Evolutionary conservation across 1,284 basidiomycete species (phyloP).

Genomic region (Ustanciosporium gigantosporum): DNA sequence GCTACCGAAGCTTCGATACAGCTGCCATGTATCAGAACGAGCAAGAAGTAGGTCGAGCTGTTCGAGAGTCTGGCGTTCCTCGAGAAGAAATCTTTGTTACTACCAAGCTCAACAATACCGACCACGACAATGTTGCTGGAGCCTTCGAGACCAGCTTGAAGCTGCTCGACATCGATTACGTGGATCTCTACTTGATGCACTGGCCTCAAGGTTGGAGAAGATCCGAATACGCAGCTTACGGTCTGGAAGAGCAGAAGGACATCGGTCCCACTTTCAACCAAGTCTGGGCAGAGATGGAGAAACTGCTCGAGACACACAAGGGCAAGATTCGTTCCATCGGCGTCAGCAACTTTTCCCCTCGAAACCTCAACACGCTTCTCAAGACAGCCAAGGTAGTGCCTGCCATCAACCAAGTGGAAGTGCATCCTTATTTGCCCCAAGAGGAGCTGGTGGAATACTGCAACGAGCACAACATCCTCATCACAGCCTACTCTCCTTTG

Average conservation of each 20-base stretch:
- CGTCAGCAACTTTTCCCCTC: constrained; percentile 62
- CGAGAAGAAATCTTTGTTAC: constrained; percentile 82
- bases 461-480: constrained; percentile 71
- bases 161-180: constrained; percentile 73
- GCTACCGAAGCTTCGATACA: constrained; percentile 52
- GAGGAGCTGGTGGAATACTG: constrained; percentile 73
- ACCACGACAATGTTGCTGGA: constrained; percentile 24
- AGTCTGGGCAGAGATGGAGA: constrained; percentile 53
- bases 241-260: constrained; percentile 19
- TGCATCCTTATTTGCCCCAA: constrained; percentile 61
- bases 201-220: constrained; percentile 39
- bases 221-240: constrained; percentile 4
- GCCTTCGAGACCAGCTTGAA: constrained; percentile 73
- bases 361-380: constrained; percentile 40
- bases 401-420: constrained; percentile 52
- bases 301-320: constrained; percentile 47
- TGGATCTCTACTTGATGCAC: constrained; percentile 61
- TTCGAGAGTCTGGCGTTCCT: constrained; percentile 72
- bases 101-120: constrained; percentile 73
- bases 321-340: constrained; percentile 66
- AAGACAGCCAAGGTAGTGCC: constrained; percentile 46
- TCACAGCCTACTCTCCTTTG: constrained; percentile 82
- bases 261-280: constrained; percentile 40
- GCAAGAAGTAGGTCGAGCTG: constrained; percentile 79
- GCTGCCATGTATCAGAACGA: constrained; percentile 68